Evolutionary conservation across 495 filamentous ascomycete species (phyloP).

Genomic region (Viridothelium virens): DNA sequence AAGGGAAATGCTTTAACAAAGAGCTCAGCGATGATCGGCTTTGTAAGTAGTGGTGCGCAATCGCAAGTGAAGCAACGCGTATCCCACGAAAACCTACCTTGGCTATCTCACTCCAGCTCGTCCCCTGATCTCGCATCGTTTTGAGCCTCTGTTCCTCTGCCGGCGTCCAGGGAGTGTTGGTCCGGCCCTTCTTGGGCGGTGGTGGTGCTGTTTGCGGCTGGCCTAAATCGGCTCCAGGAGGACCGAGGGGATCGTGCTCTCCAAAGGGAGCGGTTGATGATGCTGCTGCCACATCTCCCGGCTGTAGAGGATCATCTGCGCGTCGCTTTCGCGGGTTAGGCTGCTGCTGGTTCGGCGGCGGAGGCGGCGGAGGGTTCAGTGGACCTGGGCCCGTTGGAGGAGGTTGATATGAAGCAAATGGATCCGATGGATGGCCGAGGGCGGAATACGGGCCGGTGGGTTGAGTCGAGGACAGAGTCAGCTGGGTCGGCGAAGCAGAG

Average conservation of each 20-base stretch:
- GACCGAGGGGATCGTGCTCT: background rate
- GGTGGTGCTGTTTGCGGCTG: slow-evolving; percentile 18
- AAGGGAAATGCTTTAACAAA: slow-evolving; percentile 67
- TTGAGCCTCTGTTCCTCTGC: slow-evolving; percentile 89
- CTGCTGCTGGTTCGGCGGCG: slow-evolving; percentile 17
- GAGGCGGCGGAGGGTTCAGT: slow-evolving; percentile 12
- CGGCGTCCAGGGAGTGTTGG: slow-evolving; percentile 96
- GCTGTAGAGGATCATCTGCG: slow-evolving; percentile 20
- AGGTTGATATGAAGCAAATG: background rate
- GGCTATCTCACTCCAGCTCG: slow-evolving; percentile 95
- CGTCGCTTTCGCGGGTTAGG: slow-evolving; percentile 24
- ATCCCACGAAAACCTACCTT: slow-evolving; percentile 51
- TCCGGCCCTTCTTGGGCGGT: slow-evolving; percentile 76
- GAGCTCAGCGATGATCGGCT: background rate
- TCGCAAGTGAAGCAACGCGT: background rate
- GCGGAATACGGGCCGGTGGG: slow-evolving; percentile 12
- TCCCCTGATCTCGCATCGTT: slow-evolving; percentile 83
- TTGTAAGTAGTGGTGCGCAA: background rate
- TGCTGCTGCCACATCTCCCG: background rate
- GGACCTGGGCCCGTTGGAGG: slow-evolving; percentile 14
- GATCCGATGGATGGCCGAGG: slow-evolving; percentile 3
- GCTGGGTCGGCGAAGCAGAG: slow-evolving; percentile 27
- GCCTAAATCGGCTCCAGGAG: background rate
- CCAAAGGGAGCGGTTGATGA: slow-evolving; percentile 5
- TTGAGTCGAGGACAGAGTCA: slow-evolving; percentile 22